Conservation (phyloP, 1,284 basidiomycete species). For the Leccinum fallax region DNA sequence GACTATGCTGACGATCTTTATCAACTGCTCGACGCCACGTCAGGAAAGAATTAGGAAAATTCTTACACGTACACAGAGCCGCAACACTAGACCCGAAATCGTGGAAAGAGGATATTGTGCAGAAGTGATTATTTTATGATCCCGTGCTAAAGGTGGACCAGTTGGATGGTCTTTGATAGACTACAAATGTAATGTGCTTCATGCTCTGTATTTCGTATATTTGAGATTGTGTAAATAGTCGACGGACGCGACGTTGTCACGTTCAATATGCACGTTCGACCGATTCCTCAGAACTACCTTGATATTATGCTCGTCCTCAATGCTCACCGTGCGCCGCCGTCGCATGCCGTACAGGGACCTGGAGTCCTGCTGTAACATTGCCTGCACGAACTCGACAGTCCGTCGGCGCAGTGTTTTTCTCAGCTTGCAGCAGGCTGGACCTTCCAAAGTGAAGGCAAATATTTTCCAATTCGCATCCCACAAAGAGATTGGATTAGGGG, state of each 20-base stretch:
- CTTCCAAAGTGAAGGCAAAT: too few relatives aligned
- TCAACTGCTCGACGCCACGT: slow-evolving; percentile 9
- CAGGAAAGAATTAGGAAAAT: background rate
- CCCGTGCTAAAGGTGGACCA: background rate
- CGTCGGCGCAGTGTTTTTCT: too few relatives aligned
- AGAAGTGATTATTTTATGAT: background rate
- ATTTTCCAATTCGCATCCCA: too few relatives aligned
- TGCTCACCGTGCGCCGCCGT: too few relatives aligned
- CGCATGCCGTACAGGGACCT: too few relatives aligned
- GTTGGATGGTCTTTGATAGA: background rate
- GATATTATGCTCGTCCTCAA: too few relatives aligned
- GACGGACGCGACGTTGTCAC: background rate
- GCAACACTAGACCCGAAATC: background rate
- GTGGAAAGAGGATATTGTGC: background rate
- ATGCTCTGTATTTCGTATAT: background rate
- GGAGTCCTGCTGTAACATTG: too few relatives aligned
- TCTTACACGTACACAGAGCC: background rate
- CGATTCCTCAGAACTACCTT: too few relatives aligned
- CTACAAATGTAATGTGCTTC: background rate
- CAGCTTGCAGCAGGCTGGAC: too few relatives aligned
- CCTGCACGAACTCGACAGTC: too few relatives aligned
- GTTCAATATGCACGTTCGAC: too few relatives aligned
- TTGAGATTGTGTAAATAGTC: background rate
- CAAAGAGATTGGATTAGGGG: too few relatives aligned
- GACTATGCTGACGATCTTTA: slow-evolving; percentile 3